These are phyloP conservation scores for Trametes gibbosa DNA, from an alignment of 768 basidiomycete genomes.

Conservation along the genomic window DNA sequence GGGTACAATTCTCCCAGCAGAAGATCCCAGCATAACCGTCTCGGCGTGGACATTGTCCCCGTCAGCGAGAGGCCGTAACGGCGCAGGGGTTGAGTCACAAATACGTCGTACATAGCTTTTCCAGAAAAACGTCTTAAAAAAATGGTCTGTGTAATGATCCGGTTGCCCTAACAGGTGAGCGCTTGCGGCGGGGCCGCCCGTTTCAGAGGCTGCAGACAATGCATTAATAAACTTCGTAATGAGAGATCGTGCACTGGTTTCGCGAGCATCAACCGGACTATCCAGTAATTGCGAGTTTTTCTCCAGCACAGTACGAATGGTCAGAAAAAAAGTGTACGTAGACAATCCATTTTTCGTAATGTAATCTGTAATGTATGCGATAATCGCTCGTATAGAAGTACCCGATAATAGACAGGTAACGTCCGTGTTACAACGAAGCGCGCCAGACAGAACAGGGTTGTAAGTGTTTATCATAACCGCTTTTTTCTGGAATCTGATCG, in stretches of 20 bases:
- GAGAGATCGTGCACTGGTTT: background rate
- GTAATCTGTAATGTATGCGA: slow-evolving; percentile 20
- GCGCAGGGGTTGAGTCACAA: background rate
- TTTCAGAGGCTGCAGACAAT: background rate
- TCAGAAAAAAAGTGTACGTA: slow-evolving; percentile 4
- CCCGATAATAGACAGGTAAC: slow-evolving; percentile 17
- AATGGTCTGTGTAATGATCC: background rate
- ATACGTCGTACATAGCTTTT: background rate
- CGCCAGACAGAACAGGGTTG: background rate
- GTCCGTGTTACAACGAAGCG: slow-evolving; percentile 22
- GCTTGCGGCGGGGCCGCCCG: background rate
- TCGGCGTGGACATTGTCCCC: background rate
- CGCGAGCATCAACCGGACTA: background rate
- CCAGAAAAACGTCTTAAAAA: background rate
- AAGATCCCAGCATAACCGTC: background rate
- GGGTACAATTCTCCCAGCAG: background rate
- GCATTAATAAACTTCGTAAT: background rate
- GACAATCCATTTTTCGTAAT: slow-evolving; percentile 14
- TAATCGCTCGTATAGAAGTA: slow-evolving; percentile 14
- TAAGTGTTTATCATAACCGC: background rate
- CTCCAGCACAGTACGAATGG: background rate
- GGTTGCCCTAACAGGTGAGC: background rate
- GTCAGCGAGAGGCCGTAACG: background rate
- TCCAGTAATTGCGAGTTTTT: background rate
- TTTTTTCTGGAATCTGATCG: background rate